Evolutionary conservation across 2,329 filamentous ascomycete genomes (phyloP), one percentile per base, ranked within the genome.

Genomic region (Pseudopithomyces chartarum): DNA sequence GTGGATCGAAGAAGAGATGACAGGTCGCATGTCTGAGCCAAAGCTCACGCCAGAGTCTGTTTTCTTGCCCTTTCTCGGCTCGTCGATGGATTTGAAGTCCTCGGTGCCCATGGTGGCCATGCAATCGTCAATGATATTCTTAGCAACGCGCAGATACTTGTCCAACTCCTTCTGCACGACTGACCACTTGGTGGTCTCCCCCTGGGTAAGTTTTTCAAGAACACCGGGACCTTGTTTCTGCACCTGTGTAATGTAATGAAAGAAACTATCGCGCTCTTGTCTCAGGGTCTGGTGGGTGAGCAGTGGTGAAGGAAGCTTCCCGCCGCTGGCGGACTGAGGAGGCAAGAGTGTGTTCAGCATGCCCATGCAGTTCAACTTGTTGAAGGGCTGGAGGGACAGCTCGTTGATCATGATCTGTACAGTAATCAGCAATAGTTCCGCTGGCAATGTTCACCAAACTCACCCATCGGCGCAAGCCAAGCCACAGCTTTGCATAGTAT

Each of bases 261-360:
- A 88, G 72, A 87, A 88, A 6, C 78, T 79, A 32, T 84, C 80
- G n/a, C 87, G 83, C 65, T 89, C 85, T 12, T 78, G 75, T 55
- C 80, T 80, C 53, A 89, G 76, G 6, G 82, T 78, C 23, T 80
- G 71, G 3, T 76, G 71, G 8, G 81, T 84, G 56, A 88, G 71
- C 50, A 83, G 80, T 26, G 79, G 74, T 10, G 84, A 85, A 5
- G 82, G 84, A 42, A 69, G 59, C 47, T 64, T 71, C 13, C 62
- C 61, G 26, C 57, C 52, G 19, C 56, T 63, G 17, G 78, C 77
- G 15, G 74, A 77, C 40, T 82, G 78, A 2, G 87, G 85, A 7
- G 87, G 87, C 60, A 88, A 85, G 29, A 89, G 78, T 10, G 86
- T 89, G 74, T 89, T 89, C 49, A 89, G 82, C 82, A 89, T 86